Base-by-base conservation (phyloP, 2,329 filamentous ascomycete species). In the Nemania diffusa region DNA sequence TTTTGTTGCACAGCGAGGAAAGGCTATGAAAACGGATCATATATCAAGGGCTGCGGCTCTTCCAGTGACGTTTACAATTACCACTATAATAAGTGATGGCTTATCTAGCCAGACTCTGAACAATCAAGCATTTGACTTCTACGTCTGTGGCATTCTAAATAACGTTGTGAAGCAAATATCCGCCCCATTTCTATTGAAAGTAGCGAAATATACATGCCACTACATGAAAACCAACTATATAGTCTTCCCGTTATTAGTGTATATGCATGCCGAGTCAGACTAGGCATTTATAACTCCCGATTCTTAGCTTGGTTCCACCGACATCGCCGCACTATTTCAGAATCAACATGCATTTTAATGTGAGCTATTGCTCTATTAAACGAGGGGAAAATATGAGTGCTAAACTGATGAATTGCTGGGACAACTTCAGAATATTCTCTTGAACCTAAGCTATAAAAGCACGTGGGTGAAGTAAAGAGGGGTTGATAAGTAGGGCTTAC, bases 391-490 rank as follows among this genome's bases (percentile, higher is more conserved):
- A 13, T 2, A 40, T 15, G 17, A 40, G 34, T 40, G 2, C 17
- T 40, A 40, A 9, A 40, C n/a, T n/a, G n/a, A 9, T 15, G 8
- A 6, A 13, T 15, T 9, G 9, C 9, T 9, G 5, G 34, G 9
- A n/a, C n/a, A n/a, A n/a, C n/a, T n/a, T n/a, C n/a, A n/a, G n/a
- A n/a, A n/a, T n/a, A n/a, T 40, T 40, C 9, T 40, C 34, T 40
- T n/a, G n/a, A n/a, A n/a, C n/a, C 4, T 40, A 40, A 40, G 3
- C 34, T 3, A 13, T 40, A 40, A 6, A 40, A 9, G 34, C 24
- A 22, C 37, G 37, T 44, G 9, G 26, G 13, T 78, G n/a, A 50
- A 24, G 5, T 27, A 53, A 64, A 46, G 61, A 64, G 61, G 61
- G 61, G 61, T 34, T 46, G 27, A 44, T 24, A 20, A 52, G 27